These are phyloP conservation scores for Pythium volutum DNA, from an alignment of 352 stramenopile species.

Conservation along the genomic window DNA sequence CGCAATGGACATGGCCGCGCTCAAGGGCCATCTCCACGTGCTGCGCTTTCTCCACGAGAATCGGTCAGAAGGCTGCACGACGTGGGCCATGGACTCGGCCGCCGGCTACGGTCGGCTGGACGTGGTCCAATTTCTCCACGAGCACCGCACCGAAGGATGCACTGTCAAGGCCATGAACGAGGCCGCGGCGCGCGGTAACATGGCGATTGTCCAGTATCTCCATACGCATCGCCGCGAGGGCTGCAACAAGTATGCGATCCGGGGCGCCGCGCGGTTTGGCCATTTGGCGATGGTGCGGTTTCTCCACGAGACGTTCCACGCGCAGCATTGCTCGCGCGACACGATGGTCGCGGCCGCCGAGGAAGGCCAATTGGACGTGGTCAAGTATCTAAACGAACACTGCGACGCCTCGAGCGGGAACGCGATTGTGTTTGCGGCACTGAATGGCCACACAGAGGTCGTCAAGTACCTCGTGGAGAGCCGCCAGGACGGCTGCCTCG, in stretches of 20 bases:
- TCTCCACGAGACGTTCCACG: constrained; percentile 13
- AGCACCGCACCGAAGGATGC: constrained; percentile 19
- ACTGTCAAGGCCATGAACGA: constrained; percentile 26
- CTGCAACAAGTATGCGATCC: constrained; percentile 14
- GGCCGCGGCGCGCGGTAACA: constrained; percentile 7
- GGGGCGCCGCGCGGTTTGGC: constrained; percentile 14
- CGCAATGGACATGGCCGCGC: constrained; percentile 23
- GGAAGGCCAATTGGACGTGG: constrained; percentile 17
- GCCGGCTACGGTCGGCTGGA: constrained; percentile 18
- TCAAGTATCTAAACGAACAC: constrained; percentile 17
- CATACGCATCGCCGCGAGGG: constrained; percentile 15
- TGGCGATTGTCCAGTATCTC: constrained; percentile 25
- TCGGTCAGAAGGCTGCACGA: constrained; percentile 18
- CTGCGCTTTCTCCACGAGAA: constrained; percentile 19
- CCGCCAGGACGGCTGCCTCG: constrained; percentile 15
- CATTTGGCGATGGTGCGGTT: constrained; percentile 20
- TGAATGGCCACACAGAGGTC: constrained; percentile 23
- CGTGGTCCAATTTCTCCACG: constrained; percentile 25
- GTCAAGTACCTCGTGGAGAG: constrained; percentile 25
- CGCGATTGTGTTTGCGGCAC: constrained; percentile 24
- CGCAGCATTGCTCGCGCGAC: constrained; percentile 14
- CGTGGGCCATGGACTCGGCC: constrained; percentile 20
- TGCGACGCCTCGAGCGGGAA: constrained; percentile 11
- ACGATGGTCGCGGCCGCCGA: constrained; percentile 20
- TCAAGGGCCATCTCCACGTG: constrained; percentile 23